Conservation (phyloP, 805 yeast genomes). For the Brettanomyces bruxellensis region DNA sequence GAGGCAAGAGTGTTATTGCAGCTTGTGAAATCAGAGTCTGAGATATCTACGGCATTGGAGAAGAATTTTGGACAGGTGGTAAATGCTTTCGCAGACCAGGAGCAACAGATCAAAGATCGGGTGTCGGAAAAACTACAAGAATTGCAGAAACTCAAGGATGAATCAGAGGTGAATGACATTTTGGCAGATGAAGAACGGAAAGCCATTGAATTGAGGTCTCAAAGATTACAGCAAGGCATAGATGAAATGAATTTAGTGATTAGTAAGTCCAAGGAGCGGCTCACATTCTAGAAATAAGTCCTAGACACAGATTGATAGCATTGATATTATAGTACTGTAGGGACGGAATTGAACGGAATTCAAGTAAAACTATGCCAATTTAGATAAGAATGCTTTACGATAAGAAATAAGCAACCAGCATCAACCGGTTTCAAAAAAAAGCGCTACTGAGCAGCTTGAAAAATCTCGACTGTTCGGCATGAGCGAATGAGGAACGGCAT, state of each 20-base stretch:
- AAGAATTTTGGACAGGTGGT: background rate
- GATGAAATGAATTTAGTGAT: slow-evolving; percentile 1
- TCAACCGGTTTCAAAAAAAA: too few relatives aligned
- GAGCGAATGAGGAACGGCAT: too few relatives aligned
- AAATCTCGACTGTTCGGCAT: too few relatives aligned
- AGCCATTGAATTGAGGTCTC: background rate
- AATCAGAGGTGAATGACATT: background rate
- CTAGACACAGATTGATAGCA: too few relatives aligned
- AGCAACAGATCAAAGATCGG: background rate
- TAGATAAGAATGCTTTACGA: too few relatives aligned
- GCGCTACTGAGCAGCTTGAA: too few relatives aligned
- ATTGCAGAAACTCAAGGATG: background rate
- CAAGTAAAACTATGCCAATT: too few relatives aligned
- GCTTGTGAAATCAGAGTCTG: slow-evolving; percentile 1
- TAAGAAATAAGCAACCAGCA: too few relatives aligned
- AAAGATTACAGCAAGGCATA: background rate
- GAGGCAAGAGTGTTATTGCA: background rate
- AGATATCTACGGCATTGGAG: background rate
- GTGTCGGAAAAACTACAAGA: background rate
- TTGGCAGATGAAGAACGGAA: slow-evolving; percentile 1
- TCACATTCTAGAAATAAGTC: too few relatives aligned
- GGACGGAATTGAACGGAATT: too few relatives aligned
- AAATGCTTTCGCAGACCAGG: background rate
- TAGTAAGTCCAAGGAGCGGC: background rate
- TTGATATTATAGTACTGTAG: too few relatives aligned